phyloP scores from a whole-genome alignment of 2,329 filamentous ascomycete genomes.

The Arthrocladium fulminans region DNA sequence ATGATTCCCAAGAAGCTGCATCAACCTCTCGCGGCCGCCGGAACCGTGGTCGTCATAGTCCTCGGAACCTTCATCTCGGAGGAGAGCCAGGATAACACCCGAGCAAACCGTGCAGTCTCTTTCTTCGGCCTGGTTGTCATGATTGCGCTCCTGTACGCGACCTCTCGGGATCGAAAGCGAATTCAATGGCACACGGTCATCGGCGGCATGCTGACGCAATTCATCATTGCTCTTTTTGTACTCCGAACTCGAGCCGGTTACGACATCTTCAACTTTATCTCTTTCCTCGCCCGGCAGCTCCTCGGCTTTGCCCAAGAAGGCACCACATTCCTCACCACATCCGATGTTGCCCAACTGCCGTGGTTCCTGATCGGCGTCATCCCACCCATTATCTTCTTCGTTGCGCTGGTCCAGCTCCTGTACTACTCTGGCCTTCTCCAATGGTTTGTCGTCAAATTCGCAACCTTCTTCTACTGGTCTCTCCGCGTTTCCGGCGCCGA shows the following conservation, averaged over 20 bases:
- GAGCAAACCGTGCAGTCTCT: constrained; percentile 69
- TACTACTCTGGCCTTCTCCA: constrained; percentile 75
- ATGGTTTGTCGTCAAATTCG: constrained; percentile 84
- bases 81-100: constrained; percentile 66
- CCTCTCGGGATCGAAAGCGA: constrained; percentile 59
- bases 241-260: constrained; percentile 70
- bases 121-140: constrained; percentile 69
- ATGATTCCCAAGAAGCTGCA: constrained; percentile 60
- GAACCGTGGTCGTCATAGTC: constrained; percentile 64
- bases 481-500: constrained; percentile 83
- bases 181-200: constrained; percentile 68
- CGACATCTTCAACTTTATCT: constrained; percentile 88
- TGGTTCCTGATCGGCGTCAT: constrained; percentile 74
- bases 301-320: constrained; percentile 69
- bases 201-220: constrained; percentile 80
- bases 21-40: constrained; percentile 51
- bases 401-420: constrained; percentile 77
- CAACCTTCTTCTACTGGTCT: constrained; percentile 83
- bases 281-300: constrained; percentile 61
- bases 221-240: constrained; percentile 80
- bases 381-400: constrained; percentile 95
- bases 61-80: constrained; percentile 66
- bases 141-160: constrained; percentile 56
- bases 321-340: constrained; percentile 59
- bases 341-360: constrained; percentile 33